Base-by-base conservation (phyloP, 345 rosid species). In the Kandelia obovata region DNA sequence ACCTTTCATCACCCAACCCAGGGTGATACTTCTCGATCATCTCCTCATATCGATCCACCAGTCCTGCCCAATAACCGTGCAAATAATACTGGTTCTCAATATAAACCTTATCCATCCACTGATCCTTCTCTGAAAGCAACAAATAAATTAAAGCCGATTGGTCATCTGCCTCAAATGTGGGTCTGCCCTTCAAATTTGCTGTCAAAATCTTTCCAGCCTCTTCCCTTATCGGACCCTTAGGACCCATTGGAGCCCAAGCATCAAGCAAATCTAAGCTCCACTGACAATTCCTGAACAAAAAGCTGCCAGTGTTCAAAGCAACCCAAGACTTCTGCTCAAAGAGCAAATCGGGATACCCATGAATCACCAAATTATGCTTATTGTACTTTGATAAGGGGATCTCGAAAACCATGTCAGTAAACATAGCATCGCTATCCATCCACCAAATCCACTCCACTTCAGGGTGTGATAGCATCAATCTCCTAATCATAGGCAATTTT, bases 361-460 rank as follows among this genome's bases (percentile, higher is more conserved):
- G 97, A 68, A 93, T 82, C 62, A 93, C 98, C 88, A 93, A 65
- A 78, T 91, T 88, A 65, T 91, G 86, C 51, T 82, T 71, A 52
- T 75, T 75, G 61, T 94, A 94, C 79, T 83, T 89, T 25, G 72
- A 51, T 52, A 88, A 53, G 0, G 97, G 96, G 70, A 91, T 80
- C 87, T 94, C 87, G 70, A 94, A 94, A 68, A 91, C 95, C 92
- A 94, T 91, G 65, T 94, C 96, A 3, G 97, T 89, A 58, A 94
- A 94, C 86, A 93, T 68, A 2, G 98, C 98, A 79, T 93, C 98
- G 82, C 98, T 93, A 27, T 93, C 98, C 97, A 93, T 91, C 98
- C 98, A 93, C 96, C 97, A 91, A 77, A 93, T 87, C 97, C 98
- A 93, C 71, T 93, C 97, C 1, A 93, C 78, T 58, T 93, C 97